Conservation (phyloP, 2,329 filamentous ascomycete species). For the Cercospora nicotianae region DNA sequence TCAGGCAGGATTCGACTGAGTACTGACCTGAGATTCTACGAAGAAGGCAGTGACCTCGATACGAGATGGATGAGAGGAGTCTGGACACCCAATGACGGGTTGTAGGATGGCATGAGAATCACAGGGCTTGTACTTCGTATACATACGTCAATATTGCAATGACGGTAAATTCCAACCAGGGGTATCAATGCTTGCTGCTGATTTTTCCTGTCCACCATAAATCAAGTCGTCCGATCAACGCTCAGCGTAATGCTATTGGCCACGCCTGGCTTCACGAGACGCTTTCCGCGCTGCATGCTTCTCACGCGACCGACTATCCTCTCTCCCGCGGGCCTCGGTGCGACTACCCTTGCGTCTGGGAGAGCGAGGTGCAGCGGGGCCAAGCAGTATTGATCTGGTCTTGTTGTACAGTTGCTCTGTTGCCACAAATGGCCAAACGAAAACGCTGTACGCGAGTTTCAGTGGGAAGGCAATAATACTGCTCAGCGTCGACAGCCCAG, state of each 20-base stretch:
- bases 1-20: conserved; percentile 43
- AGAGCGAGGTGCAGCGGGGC: conserved; percentile 17
- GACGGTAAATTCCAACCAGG: background rate
- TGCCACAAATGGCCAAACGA: conserved; percentile 25
- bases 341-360: conserved; percentile 8
- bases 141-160: background rate
- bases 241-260: background rate
- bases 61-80: conserved; percentile 41
- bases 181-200: background rate
- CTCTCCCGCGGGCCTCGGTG: background rate
- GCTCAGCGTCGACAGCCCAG: conserved; percentile 23
- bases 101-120: conserved; percentile 21
- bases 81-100: conserved; percentile 42
- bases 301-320: conserved; percentile 13
- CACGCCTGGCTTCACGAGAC: conserved; percentile 1
- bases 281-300: conserved; percentile 3
- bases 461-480: conserved; percentile 22
- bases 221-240: background rate
- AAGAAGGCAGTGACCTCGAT: conserved; percentile 39
- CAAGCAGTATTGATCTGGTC: conserved; percentile 28
- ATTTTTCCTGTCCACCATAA: background rate
- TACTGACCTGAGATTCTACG: conserved; percentile 48
- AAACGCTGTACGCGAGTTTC: conserved; percentile 24
- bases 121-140: background rate
- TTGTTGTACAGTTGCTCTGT: conserved; percentile 31